Evolutionary conservation across 768 basidiomycete genomes (phyloP).

Genomic region (Mycena kentingensis): DNA sequence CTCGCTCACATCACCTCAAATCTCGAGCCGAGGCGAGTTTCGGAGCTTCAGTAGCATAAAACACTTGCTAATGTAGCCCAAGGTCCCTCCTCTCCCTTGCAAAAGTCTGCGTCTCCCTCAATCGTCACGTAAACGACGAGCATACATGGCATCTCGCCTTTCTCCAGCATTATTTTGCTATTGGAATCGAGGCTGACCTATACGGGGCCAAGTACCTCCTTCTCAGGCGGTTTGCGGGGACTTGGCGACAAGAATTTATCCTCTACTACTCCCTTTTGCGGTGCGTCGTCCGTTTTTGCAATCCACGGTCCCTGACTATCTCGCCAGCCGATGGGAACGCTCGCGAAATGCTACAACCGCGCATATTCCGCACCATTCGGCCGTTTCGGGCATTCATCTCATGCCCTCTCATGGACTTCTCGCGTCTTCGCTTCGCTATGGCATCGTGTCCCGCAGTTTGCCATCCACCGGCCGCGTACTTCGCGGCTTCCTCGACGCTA

Average conservation of each 20-base stretch:
- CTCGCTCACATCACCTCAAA: slow-evolving; percentile 77
- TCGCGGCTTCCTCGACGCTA: slow-evolving; percentile 68
- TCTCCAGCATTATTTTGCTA: slow-evolving; percentile 63
- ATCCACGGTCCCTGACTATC: background rate
- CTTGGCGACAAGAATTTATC: slow-evolving; percentile 77
- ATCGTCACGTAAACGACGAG: slow-evolving; percentile 72
- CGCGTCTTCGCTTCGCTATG: slow-evolving; percentile 64
- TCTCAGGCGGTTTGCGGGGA: slow-evolving; percentile 54
- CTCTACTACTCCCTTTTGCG: slow-evolving; percentile 52
- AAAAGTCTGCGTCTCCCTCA: slow-evolving; percentile 51
- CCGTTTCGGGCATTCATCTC: slow-evolving; percentile 60
- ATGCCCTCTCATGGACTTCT: slow-evolving; percentile 60
- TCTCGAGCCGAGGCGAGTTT: no score
- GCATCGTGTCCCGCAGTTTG: slow-evolving; percentile 71
- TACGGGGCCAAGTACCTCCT: slow-evolving; percentile 47
- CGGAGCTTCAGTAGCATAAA: no score
- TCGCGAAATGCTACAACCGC: slow-evolving; percentile 61
- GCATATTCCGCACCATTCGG: slow-evolving; percentile 63
- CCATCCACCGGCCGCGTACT: slow-evolving; percentile 71
- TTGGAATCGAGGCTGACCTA: slow-evolving; percentile 64
- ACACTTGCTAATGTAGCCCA: no score
- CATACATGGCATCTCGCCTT: slow-evolving; percentile 82
- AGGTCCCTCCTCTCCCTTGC: slow-evolving; percentile 60
- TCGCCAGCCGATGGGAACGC: slow-evolving; percentile 65
- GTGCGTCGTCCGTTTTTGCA: slow-evolving; percentile 40